Percentiles rank a stretch among this genome's conserved stretches.
These are phyloP conservation scores for Quercus mongolica DNA, from an alignment of 306 rosid genomes.

Conservation along the genomic window DNA sequence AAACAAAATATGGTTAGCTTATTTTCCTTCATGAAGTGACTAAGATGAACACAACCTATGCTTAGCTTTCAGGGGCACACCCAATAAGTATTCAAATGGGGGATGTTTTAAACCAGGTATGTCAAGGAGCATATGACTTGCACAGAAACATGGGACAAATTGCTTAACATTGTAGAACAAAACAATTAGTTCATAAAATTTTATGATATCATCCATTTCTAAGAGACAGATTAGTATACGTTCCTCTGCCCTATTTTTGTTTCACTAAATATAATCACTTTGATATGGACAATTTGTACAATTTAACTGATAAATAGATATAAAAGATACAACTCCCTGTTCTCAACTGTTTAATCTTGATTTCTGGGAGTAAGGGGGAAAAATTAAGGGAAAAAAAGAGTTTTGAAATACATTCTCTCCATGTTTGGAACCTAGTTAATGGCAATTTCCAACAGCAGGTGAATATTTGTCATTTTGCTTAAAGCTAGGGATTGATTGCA, in stretches of 20 bases:
- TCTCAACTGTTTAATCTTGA: neutral
- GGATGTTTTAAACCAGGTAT: neutral
- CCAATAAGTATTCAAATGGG: neutral
- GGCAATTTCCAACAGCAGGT: too few species aligned
- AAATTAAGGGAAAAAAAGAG: too few species aligned
- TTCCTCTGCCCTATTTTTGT: neutral
- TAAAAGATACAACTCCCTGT: too few species aligned
- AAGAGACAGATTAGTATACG: neutral
- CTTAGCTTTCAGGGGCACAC: neutral
- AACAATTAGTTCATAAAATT: neutral
- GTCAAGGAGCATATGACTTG: neutral
- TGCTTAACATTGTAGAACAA: neutral
- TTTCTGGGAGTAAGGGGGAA: neutral
- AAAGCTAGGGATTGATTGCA: too few species aligned
- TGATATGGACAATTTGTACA: too few species aligned
- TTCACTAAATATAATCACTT: too few species aligned
- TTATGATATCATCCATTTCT: neutral
- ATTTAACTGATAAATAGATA: too few species aligned
- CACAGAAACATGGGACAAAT: neutral
- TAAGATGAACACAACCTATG: neutral
- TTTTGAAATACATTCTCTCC: too few species aligned
- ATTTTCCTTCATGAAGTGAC: neutral
- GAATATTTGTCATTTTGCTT: too few species aligned
- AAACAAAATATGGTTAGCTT: too few species aligned
- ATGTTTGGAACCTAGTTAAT: too few species aligned